These are phyloP conservation scores for Achaetomiella virescens DNA, from an alignment of 495 filamentous ascomycete genomes.

Conservation along the genomic window DNA sequence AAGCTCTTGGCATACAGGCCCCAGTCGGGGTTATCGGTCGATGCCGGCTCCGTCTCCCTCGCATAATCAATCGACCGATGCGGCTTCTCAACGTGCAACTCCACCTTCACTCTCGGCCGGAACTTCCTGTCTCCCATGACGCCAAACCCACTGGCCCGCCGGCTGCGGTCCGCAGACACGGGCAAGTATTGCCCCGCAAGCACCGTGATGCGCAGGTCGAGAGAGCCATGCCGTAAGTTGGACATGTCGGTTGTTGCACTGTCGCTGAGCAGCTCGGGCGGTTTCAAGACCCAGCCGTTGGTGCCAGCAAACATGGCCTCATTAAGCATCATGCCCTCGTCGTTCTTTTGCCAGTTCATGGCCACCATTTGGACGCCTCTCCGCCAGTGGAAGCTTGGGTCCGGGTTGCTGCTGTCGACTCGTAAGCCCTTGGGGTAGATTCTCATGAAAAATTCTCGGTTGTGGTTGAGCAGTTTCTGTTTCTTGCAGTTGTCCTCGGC, in stretches of 20 bases:
- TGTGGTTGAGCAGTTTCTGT: conserved; percentile 67
- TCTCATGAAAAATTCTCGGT: conserved; percentile 78
- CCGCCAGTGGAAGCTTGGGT: conserved; percentile 79
- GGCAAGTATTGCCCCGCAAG: conserved; percentile 42
- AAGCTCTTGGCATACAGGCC: conserved; percentile 23
- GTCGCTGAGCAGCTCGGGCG: conserved; percentile 43
- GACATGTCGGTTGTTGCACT: conserved; percentile 11
- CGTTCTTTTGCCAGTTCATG: conserved; percentile 87
- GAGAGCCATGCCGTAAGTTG: conserved; percentile 20
- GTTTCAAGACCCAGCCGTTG: conserved; percentile 82
- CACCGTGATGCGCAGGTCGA: conserved; percentile 40
- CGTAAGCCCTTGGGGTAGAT: conserved; percentile 79
- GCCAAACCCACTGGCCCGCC: conserved; percentile 18
- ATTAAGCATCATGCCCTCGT: conserved; percentile 94
- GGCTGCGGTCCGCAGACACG: conserved; percentile 20
- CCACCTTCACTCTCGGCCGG: conserved; percentile 57
- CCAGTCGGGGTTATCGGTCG: conserved; percentile 41
- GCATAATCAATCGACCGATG: conserved; percentile 31
- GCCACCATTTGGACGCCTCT: conserved; percentile 88
- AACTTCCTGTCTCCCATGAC: conserved; percentile 24
- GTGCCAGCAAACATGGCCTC: conserved; percentile 84
- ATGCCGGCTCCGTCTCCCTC: conserved; percentile 27
- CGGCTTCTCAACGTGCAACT: conserved; percentile 67
- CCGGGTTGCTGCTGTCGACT: conserved; percentile 76
- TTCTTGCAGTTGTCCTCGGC: conserved; percentile 28